Percentiles rank a stretch among this genome's conserved stretches.
Evolutionary conservation across 768 basidiomycete genomes (phyloP).

Genomic region (Butyriboletus loyo): DNA sequence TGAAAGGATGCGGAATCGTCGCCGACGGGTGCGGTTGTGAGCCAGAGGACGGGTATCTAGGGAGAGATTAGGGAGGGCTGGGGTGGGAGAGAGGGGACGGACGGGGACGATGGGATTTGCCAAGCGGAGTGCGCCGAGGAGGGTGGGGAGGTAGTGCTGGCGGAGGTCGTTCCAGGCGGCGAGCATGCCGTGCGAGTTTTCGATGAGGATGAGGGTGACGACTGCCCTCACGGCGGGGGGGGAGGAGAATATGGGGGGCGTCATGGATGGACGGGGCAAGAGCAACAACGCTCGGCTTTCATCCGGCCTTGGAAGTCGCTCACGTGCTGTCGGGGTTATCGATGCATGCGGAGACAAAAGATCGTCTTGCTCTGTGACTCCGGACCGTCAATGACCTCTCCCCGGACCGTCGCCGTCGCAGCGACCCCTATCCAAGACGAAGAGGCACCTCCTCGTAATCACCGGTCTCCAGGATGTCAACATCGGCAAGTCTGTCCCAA

Average conservation of each 20-base stretch:
- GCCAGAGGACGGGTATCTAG: conserved; percentile 39
- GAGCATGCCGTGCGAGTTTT: conserved; percentile 50
- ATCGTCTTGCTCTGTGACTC: too few relatives aligned
- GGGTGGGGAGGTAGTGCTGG: conserved; percentile 42
- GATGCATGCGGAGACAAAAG: conserved; percentile 11
- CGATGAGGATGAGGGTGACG: conserved; percentile 48
- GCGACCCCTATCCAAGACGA: conserved; percentile 33
- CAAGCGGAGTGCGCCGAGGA: conserved; percentile 41
- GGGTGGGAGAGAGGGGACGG: conserved; percentile 19
- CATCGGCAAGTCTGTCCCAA: too few relatives aligned
- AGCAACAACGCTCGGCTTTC: background rate
- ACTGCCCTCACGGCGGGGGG: conserved; percentile 18
- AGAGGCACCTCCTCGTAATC: conserved; percentile 34
- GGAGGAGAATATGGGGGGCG: conserved; percentile 21
- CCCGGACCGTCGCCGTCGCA: background rate
- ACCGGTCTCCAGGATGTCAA: too few relatives aligned
- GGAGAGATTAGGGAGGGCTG: background rate
- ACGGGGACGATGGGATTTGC: conserved; percentile 42
- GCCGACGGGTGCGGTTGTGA: conserved; percentile 44
- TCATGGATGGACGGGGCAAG: background rate
- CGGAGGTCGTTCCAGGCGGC: conserved; percentile 48
- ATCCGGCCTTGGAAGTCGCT: background rate
- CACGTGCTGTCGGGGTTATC: conserved; percentile 26
- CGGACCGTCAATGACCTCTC: too few relatives aligned
- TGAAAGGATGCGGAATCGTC: conserved; percentile 22